Percentiles rank a stretch among this genome's conserved stretches.
Evolutionary conservation across 148 eudicot genomes (phyloP).

Genomic region (Rhododendron kiyosumense): DNA sequence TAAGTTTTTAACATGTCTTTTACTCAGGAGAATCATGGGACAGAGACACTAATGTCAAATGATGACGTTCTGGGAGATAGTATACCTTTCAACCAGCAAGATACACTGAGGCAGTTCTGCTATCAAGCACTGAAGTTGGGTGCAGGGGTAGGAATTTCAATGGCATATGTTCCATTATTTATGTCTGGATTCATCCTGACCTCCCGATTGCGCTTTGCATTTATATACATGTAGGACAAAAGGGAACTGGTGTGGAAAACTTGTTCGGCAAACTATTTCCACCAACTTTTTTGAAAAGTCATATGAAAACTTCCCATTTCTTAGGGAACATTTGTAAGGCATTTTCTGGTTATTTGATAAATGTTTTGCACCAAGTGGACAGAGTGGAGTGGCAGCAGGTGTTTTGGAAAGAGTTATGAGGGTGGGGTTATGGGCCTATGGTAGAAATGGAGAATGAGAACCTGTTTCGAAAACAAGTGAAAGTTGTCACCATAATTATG

Average conservation of each 20-base stretch:
- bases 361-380: background rate
- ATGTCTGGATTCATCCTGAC: background rate
- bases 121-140: constrained; percentile 54
- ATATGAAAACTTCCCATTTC: background rate
- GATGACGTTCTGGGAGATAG: constrained; percentile 93
- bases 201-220: background rate
- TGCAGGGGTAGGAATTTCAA: constrained; percentile 36
- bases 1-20: constrained; percentile 4
- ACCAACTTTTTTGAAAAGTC: background rate
- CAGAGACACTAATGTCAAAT: constrained; percentile 50
- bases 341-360: background rate
- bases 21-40: constrained; percentile 65
- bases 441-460: background rate
- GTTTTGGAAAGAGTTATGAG: background rate
- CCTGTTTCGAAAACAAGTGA: background rate
- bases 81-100: constrained; percentile 74
- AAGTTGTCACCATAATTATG: background rate
- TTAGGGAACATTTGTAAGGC: background rate
- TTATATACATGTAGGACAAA: background rate
- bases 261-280: background rate
- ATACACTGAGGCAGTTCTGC: constrained; percentile 59
- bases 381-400: background rate
- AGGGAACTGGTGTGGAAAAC: background rate
- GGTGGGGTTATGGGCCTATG: background rate
- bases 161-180: background rate